Base-by-base conservation (phyloP, 768 basidiomycete species). In the Cyathus striatus region DNA sequence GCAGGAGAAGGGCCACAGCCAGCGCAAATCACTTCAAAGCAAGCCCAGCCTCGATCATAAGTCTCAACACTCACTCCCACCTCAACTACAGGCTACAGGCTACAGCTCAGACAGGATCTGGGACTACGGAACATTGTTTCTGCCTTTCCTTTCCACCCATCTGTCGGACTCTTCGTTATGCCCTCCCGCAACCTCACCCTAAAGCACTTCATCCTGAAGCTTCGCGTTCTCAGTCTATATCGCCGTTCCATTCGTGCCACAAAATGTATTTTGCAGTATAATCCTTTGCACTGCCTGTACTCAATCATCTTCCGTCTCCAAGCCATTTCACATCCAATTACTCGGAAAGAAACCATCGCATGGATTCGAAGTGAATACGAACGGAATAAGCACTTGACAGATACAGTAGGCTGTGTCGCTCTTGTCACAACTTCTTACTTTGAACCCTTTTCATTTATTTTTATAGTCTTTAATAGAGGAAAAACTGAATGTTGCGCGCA, bases 321-420 rank as follows among this genome's bases (percentile, higher is more conserved):
- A 89, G 88, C 59, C 32, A 81, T 90, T 39, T 78, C 77, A 25
- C 75, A 89, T 62, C 70, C 69, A 41, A 55, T 57, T 44, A 70
- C 82, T 22, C 74, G 87, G 46, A 60, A 61, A 46, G 86, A 90
- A 52, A 86, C 86, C 0, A 61, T 88, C 5, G 54, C 58, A 17
- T 90, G 87, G 85, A 76, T 90, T 59, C 79, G 88, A 22, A 55
- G 64, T 38, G 86, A 89, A 60, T 77, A 90, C 50, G 81, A 87
- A 54, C 67, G 78, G 45, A 81, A 79, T 51, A 72, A 60, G 45
- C 57, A 79, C 53, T 54, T 86, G 30, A 58, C 68, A 9, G 81
- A 89, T 55, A 58, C 68, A 48, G 87, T 89, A 52, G 41, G 73
- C 48, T 40, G 33, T 35, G 20, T 24, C 21, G 23, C 22, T 40